These are phyloP conservation scores for Tympanopsis confertula DNA, from an alignment of 2,329 filamentous ascomycete species.

Conservation along the genomic window DNA sequence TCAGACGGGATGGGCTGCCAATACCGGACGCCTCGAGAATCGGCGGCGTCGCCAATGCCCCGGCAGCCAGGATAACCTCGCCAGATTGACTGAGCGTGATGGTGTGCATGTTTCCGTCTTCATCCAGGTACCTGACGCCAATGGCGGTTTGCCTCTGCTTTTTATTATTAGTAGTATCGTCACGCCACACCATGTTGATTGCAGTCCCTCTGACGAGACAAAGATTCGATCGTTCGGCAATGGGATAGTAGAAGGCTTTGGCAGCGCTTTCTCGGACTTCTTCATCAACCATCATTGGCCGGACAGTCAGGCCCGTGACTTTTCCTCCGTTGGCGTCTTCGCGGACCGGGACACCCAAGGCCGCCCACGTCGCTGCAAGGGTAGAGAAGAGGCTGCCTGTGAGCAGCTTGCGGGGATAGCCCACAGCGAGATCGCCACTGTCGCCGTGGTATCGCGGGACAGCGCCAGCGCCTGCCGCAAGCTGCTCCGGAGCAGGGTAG, in stretches of 20 bases:
- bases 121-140: constrained; percentile 4
- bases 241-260: constrained; percentile 17
- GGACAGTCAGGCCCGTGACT: too few relatives aligned
- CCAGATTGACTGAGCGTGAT: constrained; percentile 18
- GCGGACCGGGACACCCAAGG: not conserved
- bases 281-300: constrained; percentile 2
- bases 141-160: not conserved
- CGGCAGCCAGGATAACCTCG: constrained; percentile 29
- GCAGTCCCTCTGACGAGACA: constrained; percentile 19
- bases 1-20: constrained; percentile 24
- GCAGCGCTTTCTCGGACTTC: not conserved
- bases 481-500: not conserved
- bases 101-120: not conserved
- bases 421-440: too few relatives aligned
- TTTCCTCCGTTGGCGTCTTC: too few relatives aligned
- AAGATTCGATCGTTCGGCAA: constrained; percentile 18
- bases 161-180: too few relatives aligned
- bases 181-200: constrained; percentile 16
- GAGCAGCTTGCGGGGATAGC: too few relatives aligned
- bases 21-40: constrained; percentile 22
- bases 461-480: not conserved
- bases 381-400: too few relatives aligned
- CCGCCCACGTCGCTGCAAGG: not conserved
- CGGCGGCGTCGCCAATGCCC: constrained; percentile 21
- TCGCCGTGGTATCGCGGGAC: too few relatives aligned